A percentile compares a stretch with the other conserved stretches of the same genome.
Conservation (phyloP, 495 filamentous ascomycete genomes). For the Hypomontagnella monticulosa region DNA sequence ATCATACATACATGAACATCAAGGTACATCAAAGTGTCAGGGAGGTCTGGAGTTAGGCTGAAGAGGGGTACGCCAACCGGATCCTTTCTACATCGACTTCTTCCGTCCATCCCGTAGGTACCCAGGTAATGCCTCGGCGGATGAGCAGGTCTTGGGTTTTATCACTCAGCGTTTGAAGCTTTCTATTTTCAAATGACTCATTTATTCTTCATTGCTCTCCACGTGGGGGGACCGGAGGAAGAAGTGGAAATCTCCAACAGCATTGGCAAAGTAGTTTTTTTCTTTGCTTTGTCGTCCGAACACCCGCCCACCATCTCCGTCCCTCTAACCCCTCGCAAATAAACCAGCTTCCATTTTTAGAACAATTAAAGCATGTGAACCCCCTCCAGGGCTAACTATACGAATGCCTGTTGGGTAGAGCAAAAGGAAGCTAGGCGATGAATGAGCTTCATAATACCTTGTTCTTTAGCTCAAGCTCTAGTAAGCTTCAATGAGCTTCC, state of each 20-base stretch:
- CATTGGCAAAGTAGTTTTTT: background rate
- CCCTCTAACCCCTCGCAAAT: constrained; percentile 22
- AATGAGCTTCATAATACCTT: too few relatives aligned
- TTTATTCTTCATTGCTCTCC: constrained; percentile 21
- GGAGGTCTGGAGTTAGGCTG: constrained; percentile 23
- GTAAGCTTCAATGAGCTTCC: background rate
- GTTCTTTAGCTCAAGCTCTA: constrained; percentile 2
- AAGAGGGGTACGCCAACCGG: constrained; percentile 33
- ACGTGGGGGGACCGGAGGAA: constrained; percentile 17
- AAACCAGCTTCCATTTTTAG: constrained; percentile 35
- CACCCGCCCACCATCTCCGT: background rate
- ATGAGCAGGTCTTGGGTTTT: constrained; percentile 9
- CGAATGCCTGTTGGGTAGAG: background rate
- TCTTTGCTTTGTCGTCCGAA: constrained; percentile 10
- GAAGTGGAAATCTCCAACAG: background rate
- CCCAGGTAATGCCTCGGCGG: constrained; percentile 4
- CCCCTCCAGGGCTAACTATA: background rate
- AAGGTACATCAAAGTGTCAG: constrained; percentile 5
- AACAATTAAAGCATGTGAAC: constrained; percentile 23
- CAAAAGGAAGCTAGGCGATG: too few relatives aligned
- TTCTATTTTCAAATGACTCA: constrained; percentile 36
- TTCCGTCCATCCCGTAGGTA: constrained; percentile 31
- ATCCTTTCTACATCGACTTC: constrained; percentile 22
- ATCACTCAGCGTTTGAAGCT: constrained; percentile 4
- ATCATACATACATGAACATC: constrained; percentile 14